A percentile compares a stretch with the other conserved stretches of the same genome.
Evolutionary conservation across 1,284 basidiomycete genomes (phyloP).

Genomic region (Boletus calvinii): DNA sequence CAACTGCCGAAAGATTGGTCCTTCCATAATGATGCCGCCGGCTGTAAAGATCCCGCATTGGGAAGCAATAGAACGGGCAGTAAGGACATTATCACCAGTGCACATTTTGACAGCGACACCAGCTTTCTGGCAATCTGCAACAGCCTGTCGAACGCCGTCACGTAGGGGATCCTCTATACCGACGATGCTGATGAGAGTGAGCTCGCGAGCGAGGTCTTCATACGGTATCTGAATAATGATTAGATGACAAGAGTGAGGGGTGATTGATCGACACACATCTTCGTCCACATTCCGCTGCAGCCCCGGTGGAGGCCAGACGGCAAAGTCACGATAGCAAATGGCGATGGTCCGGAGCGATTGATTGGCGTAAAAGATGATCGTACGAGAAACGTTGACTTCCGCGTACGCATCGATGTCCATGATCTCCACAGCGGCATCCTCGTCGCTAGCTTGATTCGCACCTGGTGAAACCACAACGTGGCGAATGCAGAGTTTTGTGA

Average conservation of each 20-base stretch:
- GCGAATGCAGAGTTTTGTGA: constrained; percentile 70
- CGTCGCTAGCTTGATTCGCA: constrained; percentile 26
- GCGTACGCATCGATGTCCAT: constrained; percentile 61
- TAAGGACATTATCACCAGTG: constrained; percentile 96
- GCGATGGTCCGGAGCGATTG: constrained; percentile 94
- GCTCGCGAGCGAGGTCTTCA: constrained; percentile 64
- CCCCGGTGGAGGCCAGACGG: constrained; percentile 78
- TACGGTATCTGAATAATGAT: constrained; percentile 57
- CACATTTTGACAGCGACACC: constrained; percentile 99
- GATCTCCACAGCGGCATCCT: constrained; percentile 52
- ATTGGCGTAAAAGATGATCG: constrained; percentile 96
- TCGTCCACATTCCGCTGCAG: constrained; percentile 45
- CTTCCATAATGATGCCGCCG: constrained; percentile 97
- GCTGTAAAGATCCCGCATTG: constrained; percentile 94
- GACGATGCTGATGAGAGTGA: constrained; percentile 85
- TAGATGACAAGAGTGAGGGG: not conserved
- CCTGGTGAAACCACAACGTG: constrained; percentile 69
- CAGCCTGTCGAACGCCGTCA: constrained; percentile 85
- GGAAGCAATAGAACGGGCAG: constrained; percentile 88
- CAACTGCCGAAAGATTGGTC: constrained; percentile 73
- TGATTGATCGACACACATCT: constrained; percentile 43
- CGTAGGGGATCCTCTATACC: constrained; percentile 98
- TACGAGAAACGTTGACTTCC: constrained; percentile 79
- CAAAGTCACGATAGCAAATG: constrained; percentile 88
- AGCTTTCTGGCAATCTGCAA: constrained; percentile 81